Conservation (phyloP, 495 filamentous ascomycete genomes). For the Penicillium pancosmium region DNA sequence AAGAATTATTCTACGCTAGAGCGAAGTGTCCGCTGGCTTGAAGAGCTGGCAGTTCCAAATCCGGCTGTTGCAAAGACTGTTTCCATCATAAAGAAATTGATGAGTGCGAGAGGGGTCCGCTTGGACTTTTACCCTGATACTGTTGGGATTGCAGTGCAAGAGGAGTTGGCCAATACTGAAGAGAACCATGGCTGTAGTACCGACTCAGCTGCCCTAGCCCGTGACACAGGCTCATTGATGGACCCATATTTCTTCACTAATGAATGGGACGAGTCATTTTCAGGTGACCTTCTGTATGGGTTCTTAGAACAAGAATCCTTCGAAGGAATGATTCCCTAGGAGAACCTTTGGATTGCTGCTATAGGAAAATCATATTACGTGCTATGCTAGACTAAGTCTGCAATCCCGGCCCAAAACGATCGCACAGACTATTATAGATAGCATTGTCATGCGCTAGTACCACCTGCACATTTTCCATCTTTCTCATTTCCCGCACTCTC, state of each 20-base stretch:
- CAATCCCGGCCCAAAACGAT: neutral
- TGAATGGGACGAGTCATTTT: constrained; percentile 2
- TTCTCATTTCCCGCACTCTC: neutral
- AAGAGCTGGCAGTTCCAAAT: constrained; percentile 2
- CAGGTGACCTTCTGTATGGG: constrained; percentile 2
- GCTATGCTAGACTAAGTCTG: neutral
- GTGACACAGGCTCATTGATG: neutral
- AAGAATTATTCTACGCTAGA: neutral
- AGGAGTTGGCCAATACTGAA: neutral
- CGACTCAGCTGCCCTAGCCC: neutral
- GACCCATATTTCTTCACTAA: neutral
- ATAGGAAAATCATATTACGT: neutral
- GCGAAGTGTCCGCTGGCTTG: neutral
- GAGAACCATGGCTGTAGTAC: neutral
- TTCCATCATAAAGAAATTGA: neutral
- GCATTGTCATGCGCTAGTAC: neutral
- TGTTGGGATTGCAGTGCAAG: neutral
- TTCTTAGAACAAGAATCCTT: neutral
- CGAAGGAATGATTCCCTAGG: no score
- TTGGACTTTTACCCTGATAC: neutral
- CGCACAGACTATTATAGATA: neutral
- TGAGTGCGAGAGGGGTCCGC: constrained; percentile 1
- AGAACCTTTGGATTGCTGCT: no score
- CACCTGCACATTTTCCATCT: neutral
- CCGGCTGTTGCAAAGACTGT: neutral